Base-by-base conservation (phyloP, 352 stramenopile genomes). In the Phytophthora melonis region DNA sequence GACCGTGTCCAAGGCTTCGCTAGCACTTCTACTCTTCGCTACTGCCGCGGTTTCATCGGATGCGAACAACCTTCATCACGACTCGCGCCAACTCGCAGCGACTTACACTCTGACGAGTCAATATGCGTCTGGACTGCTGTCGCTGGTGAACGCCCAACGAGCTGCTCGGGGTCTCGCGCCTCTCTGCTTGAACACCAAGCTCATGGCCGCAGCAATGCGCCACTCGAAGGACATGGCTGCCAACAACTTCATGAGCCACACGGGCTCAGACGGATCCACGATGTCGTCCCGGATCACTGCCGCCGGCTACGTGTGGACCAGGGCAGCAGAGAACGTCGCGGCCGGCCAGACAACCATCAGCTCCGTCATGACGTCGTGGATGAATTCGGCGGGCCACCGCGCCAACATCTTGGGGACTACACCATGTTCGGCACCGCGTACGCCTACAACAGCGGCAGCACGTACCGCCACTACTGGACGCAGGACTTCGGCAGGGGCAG, bases 381-480 rank as follows among this genome's bases (percentile, higher is more conserved):
- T 89, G 79, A 77, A 80, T 30, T 89, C 82, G 25, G 8, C 53
- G 9, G 82, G 82, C 18, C 82, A 89, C 68, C 69, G 72, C 14
- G 52, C 59, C 19, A 89, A 87, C 66, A 78, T 89, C 52, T 63
- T 89, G 21, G 70, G 74, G 14, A 65, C 43, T 82, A 80, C 63
- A 82, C 68, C 27, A 68, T 75, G 36, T 69, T 82, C 41, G 72
- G 76, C 30, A 71, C 57, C 0, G 72, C 72, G 5, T 82, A 78
- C 53, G 68, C 72, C 14, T 82, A 76, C 66, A 81, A 25, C 63
- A 52, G 58, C 5, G 32, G 45, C 18, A 77, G 62, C 56, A 79
- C 45, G 10, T 86, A 81, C 66, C 76, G 76, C 41, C 55, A 79
- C 67, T 90, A 84, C 56, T 90, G 82, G 82, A 88, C 78, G 10